Percentiles rank a stretch among this genome's conserved stretches.
These are phyloP conservation scores for Gentiana dahurica DNA, from an alignment of 257 asterid genomes.

Conservation along the genomic window DNA sequence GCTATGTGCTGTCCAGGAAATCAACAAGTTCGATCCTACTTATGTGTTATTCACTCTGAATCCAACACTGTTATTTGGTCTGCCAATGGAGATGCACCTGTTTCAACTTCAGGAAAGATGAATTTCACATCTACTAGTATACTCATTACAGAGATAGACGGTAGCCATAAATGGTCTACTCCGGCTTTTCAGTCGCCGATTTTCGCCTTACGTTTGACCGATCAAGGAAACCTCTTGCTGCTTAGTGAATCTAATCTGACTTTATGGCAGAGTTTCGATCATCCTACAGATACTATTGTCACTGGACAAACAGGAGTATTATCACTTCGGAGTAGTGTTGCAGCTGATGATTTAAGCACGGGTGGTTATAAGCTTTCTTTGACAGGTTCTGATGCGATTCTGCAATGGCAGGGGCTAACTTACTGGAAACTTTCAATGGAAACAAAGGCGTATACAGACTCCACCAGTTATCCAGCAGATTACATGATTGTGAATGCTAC, in stretches of 20 bases:
- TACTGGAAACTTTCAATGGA: conserved; percentile 69
- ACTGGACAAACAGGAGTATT: conserved; percentile 33
- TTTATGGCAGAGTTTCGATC: conserved; percentile 57
- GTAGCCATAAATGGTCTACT: conserved; percentile 43
- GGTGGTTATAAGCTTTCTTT: conserved; percentile 37
- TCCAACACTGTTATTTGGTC: conserved; percentile 57
- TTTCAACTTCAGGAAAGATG: conserved; percentile 33
- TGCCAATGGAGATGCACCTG: conserved; percentile 53
- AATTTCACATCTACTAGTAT: conserved; percentile 31
- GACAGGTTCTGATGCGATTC: conserved; percentile 31
- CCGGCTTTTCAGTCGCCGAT: conserved; percentile 21
- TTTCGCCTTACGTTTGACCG: conserved; percentile 32
- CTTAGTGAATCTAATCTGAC: conserved; percentile 33
- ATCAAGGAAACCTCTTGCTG: conserved; percentile 54
- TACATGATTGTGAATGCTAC: conserved; percentile 31
- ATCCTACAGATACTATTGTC: conserved; percentile 62
- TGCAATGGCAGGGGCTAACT: conserved; percentile 32
- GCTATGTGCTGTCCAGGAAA: conserved; percentile 35
- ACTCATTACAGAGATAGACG: conserved; percentile 21
- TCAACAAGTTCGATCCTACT: conserved; percentile 33
- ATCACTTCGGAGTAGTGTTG: conserved; percentile 22
- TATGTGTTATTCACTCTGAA: conserved; percentile 43
- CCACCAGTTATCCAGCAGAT: conserved; percentile 21
- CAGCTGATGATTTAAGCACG: conserved; percentile 29
- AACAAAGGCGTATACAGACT: conserved; percentile 17